Percentiles rank a stretch among this genome's conserved stretches.
phyloP scores from a whole-genome alignment of 106 monocot genomes.

The Posidonia australis region DNA sequence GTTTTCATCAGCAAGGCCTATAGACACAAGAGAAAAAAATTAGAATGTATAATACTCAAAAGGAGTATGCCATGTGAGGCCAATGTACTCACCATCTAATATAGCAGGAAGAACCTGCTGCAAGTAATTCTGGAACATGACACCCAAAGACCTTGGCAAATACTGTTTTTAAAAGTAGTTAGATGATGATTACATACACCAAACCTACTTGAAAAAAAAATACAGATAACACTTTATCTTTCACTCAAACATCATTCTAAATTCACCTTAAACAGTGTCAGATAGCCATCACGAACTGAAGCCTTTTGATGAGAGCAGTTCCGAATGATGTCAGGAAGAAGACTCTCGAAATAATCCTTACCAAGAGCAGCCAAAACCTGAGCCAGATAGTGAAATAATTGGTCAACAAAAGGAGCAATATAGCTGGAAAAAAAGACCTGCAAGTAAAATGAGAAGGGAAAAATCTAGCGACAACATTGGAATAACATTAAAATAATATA shows the following conservation, averaged over 20 bases:
- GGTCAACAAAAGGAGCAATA: background rate
- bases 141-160: conserved; percentile 87
- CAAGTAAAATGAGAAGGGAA: too few species aligned
- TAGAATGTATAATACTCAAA: background rate
- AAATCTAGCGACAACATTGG: too few species aligned
- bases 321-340: conserved; percentile 85
- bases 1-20: conserved; percentile 99
- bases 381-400: background rate
- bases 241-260: background rate
- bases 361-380: conserved; percentile 97
- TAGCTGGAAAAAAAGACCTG: background rate
- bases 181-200: background rate
- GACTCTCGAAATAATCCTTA: conserved; percentile 77
- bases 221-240: background rate
- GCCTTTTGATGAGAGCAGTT: conserved; percentile 93
- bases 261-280: conserved; percentile 85
- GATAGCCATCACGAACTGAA: conserved; percentile 88
- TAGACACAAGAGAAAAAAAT: background rate
- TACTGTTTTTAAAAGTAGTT: conserved; percentile 38
- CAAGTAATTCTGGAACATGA: conserved; percentile 90
- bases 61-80: background rate
- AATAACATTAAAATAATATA: too few species aligned
- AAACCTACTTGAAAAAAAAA: background rate
- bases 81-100: conserved; percentile 60
- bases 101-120: conserved; percentile 87